These are phyloP conservation scores for Cryptococcus sp. DNA, from an alignment of 1,284 basidiomycete genomes.

Conservation along the genomic window DNA sequence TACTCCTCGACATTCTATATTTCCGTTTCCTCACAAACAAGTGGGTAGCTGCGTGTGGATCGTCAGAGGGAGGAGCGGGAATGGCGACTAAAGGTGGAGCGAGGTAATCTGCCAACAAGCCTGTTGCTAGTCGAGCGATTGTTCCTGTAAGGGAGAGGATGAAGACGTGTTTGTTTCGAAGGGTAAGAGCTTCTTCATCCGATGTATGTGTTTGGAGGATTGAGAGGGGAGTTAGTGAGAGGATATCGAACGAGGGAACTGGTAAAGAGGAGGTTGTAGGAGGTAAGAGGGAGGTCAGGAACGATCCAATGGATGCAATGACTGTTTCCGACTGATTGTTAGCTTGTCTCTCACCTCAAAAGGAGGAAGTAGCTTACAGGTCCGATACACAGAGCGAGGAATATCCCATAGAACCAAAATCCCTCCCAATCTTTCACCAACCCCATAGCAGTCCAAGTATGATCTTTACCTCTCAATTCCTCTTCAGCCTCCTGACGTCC, in stretches of 20 bases:
- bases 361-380: constrained; percentile 26
- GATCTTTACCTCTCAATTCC: constrained; percentile 29
- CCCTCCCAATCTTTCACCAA: constrained; percentile 39
- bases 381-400: constrained; percentile 43
- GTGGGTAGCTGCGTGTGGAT: constrained; percentile 21
- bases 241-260: background rate
- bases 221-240: constrained; percentile 7
- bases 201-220: constrained; percentile 2
- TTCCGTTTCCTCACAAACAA: constrained; percentile 29
- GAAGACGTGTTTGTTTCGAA: constrained; percentile 47
- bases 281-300: constrained; percentile 44
- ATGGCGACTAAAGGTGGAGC: constrained; percentile 33
- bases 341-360: background rate
- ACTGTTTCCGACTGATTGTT: constrained; percentile 39
- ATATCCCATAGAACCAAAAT: constrained; percentile 45
- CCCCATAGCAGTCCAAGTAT: constrained; percentile 32
- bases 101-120: constrained; percentile 43
- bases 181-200: constrained; percentile 21
- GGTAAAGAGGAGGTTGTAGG: constrained; percentile 9
- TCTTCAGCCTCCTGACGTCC: constrained; percentile 41
- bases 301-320: constrained; percentile 45
- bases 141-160: constrained; percentile 45
- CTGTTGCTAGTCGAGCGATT: constrained; percentile 40
- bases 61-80: constrained; percentile 18
- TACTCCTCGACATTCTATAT: constrained; percentile 32